Evolutionary conservation across 768 basidiomycete species (phyloP).

Genomic region (Paxillus involutus): DNA sequence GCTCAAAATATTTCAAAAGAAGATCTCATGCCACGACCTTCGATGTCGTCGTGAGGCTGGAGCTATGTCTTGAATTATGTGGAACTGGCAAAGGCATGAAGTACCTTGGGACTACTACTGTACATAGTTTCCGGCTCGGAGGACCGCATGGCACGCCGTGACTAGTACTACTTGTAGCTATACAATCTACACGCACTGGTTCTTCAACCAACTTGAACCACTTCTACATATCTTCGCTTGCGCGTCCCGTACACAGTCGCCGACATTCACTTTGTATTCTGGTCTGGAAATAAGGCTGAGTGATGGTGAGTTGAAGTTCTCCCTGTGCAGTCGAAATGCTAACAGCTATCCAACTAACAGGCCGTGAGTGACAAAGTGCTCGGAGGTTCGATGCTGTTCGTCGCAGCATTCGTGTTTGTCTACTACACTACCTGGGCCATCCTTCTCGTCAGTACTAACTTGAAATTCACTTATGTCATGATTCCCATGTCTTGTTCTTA

Average conservation of each 20-base stretch:
- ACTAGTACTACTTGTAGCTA: not conserved
- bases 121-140: too few species aligned
- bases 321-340: not conserved
- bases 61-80: not conserved
- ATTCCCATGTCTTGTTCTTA: constrained; percentile 25
- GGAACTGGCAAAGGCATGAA: not conserved
- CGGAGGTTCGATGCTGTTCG: constrained; percentile 78
- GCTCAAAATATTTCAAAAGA: not conserved
- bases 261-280: not conserved
- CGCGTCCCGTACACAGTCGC: not conserved
- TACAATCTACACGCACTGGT: not conserved
- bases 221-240: not conserved
- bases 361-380: constrained; percentile 77
- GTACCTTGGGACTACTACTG: too few species aligned
- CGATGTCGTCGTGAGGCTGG: not conserved
- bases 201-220: constrained; percentile 4
- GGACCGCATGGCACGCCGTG: not conserved
- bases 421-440: constrained; percentile 95
- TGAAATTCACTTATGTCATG: not conserved
- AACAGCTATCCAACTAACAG: constrained; percentile 38
- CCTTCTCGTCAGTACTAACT: constrained; percentile 59
- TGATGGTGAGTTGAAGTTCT: constrained; percentile 24
- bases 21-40: constrained; percentile 2
- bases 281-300: not conserved
- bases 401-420: constrained; percentile 71